A percentile compares a stretch with the other conserved stretches of the same genome.
These are phyloP conservation scores for Termitomyces bulborhizus DNA, from an alignment of 768 basidiomycete genomes.

Conservation along the genomic window DNA sequence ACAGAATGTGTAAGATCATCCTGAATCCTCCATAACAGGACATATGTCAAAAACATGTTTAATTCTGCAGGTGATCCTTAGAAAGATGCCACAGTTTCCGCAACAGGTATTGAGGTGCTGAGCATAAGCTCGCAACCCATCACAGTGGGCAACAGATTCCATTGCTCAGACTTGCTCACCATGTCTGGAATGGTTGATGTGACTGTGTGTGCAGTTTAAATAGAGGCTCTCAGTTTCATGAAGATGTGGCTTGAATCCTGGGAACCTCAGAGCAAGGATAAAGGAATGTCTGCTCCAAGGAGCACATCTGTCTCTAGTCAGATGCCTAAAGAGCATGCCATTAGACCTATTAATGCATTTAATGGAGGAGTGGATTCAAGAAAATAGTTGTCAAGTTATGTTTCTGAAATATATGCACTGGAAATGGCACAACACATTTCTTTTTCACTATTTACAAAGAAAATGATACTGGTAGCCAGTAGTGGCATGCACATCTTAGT, in stretches of 20 bases:
- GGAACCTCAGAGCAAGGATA: not conserved
- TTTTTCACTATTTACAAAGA: too few relatives aligned
- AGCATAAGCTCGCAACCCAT: constrained; percentile 54
- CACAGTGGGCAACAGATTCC: constrained; percentile 56
- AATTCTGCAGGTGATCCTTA: constrained; percentile 58
- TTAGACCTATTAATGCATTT: not conserved
- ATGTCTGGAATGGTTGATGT: constrained; percentile 37
- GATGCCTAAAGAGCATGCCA: not conserved
- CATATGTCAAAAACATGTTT: not conserved
- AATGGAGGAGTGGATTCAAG: not conserved
- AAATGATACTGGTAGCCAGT: too few relatives aligned
- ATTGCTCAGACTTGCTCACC: constrained; percentile 52
- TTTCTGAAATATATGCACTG: too few relatives aligned
- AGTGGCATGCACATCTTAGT: too few relatives aligned
- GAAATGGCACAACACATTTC: too few relatives aligned
- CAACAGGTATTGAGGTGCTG: constrained; percentile 36
- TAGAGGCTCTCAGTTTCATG: constrained; percentile 46
- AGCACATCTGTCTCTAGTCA: not conserved
- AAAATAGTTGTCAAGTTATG: too few relatives aligned
- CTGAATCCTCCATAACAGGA: not conserved
- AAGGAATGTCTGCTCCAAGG: not conserved
- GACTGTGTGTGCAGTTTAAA: constrained; percentile 48
- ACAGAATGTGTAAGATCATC: constrained; percentile 51
- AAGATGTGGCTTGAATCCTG: constrained; percentile 46
- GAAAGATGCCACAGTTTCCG: constrained; percentile 63